A percentile compares a stretch with the other conserved stretches of the same genome.
phyloP scores from a whole-genome alignment of 306 rosid genomes.

The Quercus ilex region DNA sequence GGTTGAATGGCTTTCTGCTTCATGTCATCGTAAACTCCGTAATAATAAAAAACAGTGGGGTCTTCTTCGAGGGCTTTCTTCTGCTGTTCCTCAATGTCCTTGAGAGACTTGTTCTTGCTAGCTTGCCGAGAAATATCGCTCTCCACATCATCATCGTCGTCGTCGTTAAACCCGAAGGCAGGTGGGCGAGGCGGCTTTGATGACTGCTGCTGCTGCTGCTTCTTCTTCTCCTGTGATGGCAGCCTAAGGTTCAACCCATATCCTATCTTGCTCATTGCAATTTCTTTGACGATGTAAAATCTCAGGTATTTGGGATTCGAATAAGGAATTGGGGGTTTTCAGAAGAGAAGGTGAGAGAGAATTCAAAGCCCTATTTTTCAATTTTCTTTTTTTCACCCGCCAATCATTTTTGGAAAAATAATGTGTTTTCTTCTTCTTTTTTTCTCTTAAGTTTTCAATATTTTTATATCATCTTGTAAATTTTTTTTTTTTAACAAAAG shows the following conservation, averaged over 20 bases:
- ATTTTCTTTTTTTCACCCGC: too few relatives aligned
- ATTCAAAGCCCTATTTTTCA: too few relatives aligned
- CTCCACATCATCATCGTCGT: conserved; percentile 67
- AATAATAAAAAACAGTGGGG: background rate
- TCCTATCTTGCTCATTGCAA: conserved; percentile 58
- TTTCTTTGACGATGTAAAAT: background rate
- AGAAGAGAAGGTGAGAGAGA: too few relatives aligned
- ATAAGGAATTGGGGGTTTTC: too few relatives aligned
- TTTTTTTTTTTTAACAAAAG: too few relatives aligned
- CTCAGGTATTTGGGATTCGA: too few relatives aligned
- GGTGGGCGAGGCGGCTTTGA: conserved; percentile 52
- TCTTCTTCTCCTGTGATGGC: conserved; percentile 42
- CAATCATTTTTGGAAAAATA: background rate
- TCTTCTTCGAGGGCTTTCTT: too few relatives aligned
- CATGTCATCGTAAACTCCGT: conserved; percentile 43
- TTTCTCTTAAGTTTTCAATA: too few relatives aligned
- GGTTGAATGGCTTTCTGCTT: conserved; percentile 29
- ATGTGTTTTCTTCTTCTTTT: too few relatives aligned
- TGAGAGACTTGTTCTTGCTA: conserved; percentile 38
- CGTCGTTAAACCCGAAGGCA: conserved; percentile 62
- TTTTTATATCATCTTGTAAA: too few relatives aligned
- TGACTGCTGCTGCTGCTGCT: conserved; percentile 28
- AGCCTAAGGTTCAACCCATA: conserved; percentile 82
- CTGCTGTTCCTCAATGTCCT: too few relatives aligned
- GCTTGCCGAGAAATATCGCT: conserved; percentile 87